Evolutionary conservation across 306 rosid genomes (phyloP).

Genomic region (Lathyrus sativus): DNA sequence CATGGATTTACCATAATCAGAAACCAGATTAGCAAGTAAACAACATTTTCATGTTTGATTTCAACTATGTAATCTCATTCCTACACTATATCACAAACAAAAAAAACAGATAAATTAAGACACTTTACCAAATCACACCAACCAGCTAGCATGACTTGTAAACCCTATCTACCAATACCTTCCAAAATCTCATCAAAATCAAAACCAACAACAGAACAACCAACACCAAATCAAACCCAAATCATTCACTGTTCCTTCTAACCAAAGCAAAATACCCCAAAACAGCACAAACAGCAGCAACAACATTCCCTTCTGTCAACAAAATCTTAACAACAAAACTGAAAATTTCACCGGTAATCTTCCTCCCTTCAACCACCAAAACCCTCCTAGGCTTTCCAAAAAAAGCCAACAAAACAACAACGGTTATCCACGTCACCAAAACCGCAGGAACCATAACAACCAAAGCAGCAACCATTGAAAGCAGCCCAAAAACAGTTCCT

Average conservation of each 20-base stretch:
- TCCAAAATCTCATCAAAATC: slow-evolving; percentile 16
- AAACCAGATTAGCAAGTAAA: slow-evolving; percentile 21
- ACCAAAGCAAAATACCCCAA: slow-evolving; percentile 75
- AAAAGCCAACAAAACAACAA: slow-evolving; percentile 84
- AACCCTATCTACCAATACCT: slow-evolving; percentile 35
- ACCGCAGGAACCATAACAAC: slow-evolving; percentile 77
- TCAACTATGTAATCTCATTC: slow-evolving; percentile 14
- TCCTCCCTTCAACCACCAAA: slow-evolving; percentile 86
- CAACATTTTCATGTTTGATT: slow-evolving; percentile 27
- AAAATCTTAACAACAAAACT: slow-evolving; percentile 66
- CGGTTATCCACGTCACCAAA: slow-evolving; percentile 82
- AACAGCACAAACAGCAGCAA: slow-evolving; percentile 88
- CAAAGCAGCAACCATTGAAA: slow-evolving; percentile 86
- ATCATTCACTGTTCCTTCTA: slow-evolving; percentile 50
- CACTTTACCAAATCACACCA: slow-evolving; percentile 44
- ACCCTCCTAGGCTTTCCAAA: slow-evolving; percentile 74
- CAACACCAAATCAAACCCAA: slow-evolving; percentile 5
- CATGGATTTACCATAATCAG: slow-evolving; percentile 22
- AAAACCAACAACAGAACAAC: not conserved
- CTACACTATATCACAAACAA: slow-evolving; percentile 16
- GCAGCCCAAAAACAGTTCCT: slow-evolving; percentile 71
- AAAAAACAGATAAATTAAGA: slow-evolving; percentile 16
- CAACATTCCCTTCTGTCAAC: slow-evolving; percentile 86
- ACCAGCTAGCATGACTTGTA: slow-evolving; percentile 27
- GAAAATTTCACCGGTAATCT: slow-evolving; percentile 70